Evolutionary conservation across 305 asterid genomes (phyloP).

Genomic region (Plantago coronopus): DNA sequence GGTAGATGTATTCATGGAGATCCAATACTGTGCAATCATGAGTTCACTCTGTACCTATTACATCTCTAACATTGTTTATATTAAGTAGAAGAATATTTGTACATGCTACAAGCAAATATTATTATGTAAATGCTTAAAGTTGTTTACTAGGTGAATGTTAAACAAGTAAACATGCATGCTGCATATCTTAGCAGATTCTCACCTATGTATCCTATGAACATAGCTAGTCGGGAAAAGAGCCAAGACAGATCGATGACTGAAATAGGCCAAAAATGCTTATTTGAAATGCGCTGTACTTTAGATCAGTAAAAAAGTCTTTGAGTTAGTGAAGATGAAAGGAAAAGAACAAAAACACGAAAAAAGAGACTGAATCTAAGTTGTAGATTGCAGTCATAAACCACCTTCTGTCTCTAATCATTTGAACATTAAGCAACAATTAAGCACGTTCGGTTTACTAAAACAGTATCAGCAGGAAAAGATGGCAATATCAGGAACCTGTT

Average conservation of each 20-base stretch:
- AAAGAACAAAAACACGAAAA: no score
- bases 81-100: constrained; percentile 20
- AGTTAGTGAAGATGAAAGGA: no score
- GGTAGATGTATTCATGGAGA: constrained; percentile 34
- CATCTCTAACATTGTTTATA: constrained; percentile 11
- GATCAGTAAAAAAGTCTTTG: no score
- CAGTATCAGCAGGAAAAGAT: neutral
- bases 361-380: no score
- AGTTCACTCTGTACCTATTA: constrained; percentile 30
- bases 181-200: neutral
- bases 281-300: no score
- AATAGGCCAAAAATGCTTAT: no score
- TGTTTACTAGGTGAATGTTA: constrained; percentile 19
- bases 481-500: neutral
- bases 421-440: constrained; percentile 10
- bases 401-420: constrained; percentile 4
- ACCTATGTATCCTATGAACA: neutral
- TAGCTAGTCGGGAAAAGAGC: no score
- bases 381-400: no score
- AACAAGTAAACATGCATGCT: neutral
- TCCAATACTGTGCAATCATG: constrained; percentile 18
- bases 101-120: constrained; percentile 8
- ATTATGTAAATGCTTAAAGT: constrained; percentile 18
- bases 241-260: no score
- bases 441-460: constrained; percentile 20